Evolutionary conservation across 257 asterid species (phyloP), one percentile per base, ranked within the genome.

Genomic region (Nicotiana attenuata): DNA sequence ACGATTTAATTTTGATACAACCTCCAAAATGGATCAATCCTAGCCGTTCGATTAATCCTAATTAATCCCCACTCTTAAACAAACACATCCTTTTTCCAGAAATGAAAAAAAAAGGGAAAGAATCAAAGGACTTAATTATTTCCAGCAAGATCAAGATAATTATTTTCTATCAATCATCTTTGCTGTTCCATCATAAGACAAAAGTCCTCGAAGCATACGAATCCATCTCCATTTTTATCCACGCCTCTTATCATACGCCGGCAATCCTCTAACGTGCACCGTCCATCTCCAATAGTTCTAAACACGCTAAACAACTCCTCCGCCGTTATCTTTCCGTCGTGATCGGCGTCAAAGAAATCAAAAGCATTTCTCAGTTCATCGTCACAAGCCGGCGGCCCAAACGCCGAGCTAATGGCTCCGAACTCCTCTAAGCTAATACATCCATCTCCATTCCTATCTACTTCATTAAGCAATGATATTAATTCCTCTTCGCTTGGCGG

Each of bases 281-380:
- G 55, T 10, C 35, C 77, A 56, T 82, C 83, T 24, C 88, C 85
- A 1, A 82, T 71, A 7, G 17, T 80, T 17, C 20, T 41, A 41
- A 85, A 75, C 47, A 61, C 85, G 57, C 50, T 33, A 22, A 59
- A 80, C 61, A 85, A 75, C 53, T 85, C 88, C 52, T 60, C 82
- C 16, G 83, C 85, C 79, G 88, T 66, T 26, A 85, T 85, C 76
- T 68, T 85, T 11, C 88, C 88, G 63, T 85, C 85, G 9, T 81
- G 80, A 61, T 85, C 41, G 38, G 81, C 13, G n/a, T 85, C 88
- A 41, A 82, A 85, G 55, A 85, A 78, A 29, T 85, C 84, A 22
- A 85, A 85, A 0, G 81, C 79, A 6, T 82, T 81, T 45, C 57
- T 71, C 65, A 85, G 56, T 75, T 85, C 88, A 9, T n/a, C 60